Evolutionary conservation across 208 protist species (phyloP), one percentile per base, ranked within the genome.

Genomic region (Trypanosoma conorhini): DNA sequence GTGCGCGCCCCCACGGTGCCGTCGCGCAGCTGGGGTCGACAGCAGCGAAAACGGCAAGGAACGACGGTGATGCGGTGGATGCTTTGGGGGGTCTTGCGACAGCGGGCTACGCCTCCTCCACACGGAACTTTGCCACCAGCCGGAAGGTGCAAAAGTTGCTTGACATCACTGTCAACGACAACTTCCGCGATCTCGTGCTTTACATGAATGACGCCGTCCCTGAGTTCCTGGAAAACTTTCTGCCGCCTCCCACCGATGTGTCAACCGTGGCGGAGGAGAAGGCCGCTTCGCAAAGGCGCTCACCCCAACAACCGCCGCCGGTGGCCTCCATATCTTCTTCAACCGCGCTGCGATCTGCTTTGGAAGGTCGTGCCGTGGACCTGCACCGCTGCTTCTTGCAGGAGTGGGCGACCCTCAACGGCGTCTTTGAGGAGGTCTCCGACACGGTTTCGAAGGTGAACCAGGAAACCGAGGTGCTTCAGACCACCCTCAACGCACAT

Each of bases 181-280:
- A 86, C 33, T 75, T 93, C 57, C 76, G 80, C 28, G 81, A 89
- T 19, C 68, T 93, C 40, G 78, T 87, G 19, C 65, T 78, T 26
- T 93, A 93, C 62, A 81, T 89, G 51, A 79, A 90, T 55, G 75
- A 82, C 33, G 70, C 78, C 19, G 72, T 87, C 26, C 87, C 84
- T 0, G 80, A 76, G 10, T 83, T 85, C 33, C 65, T 74, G 59
- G 56, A 71, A 10, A 56, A 33, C 67, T n/a, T 69, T 56, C 51
- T 57, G 26, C 35, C 71, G 61, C 68, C 54, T 12, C 35, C 64
- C 13, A 48, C 9, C 30, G 75, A 68, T 65, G 19, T 22, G 22
- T 31, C 19, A 51, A 22, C 4, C 38, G 35, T n/a, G 17, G 33
- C 21, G 70, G 58, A 57, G 51, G 50, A 38, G 51, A 75, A 38